Conservation (phyloP, 345 rosid species). For the Garcia nutans region DNA sequence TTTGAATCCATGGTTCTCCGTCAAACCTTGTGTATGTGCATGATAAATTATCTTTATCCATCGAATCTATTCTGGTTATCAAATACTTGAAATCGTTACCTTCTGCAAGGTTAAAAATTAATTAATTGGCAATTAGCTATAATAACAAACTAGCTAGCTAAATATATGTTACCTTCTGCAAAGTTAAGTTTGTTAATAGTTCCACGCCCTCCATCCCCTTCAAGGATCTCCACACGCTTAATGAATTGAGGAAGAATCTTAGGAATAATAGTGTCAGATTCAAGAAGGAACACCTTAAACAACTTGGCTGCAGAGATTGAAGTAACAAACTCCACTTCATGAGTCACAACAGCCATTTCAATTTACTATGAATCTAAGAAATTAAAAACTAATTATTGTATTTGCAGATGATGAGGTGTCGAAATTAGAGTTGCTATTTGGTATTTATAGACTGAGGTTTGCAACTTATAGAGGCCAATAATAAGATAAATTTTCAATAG, state of each 20-base stretch:
- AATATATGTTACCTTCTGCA: slow-evolving; percentile 27
- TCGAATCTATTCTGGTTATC: slow-evolving; percentile 1
- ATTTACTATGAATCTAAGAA: too few relatives aligned
- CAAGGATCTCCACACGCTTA: slow-evolving; percentile 25
- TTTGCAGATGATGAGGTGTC: too few relatives aligned
- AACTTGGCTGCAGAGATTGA: slow-evolving; percentile 37
- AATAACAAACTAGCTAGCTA: too few relatives aligned
- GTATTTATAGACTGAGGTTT: too few relatives aligned
- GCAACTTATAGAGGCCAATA: too few relatives aligned
- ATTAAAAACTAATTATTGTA: too few relatives aligned
- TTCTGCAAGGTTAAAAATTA: neutral
- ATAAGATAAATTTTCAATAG: too few relatives aligned
- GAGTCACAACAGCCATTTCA: slow-evolving; percentile 24
- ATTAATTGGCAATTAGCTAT: too few relatives aligned
- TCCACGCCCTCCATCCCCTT: slow-evolving; percentile 39
- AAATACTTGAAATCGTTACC: neutral
- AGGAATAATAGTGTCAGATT: slow-evolving; percentile 38
- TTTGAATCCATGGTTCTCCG: neutral
- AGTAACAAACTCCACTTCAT: slow-evolving; percentile 16
- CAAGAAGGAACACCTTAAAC: slow-evolving; percentile 41
- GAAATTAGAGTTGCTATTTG: too few relatives aligned
- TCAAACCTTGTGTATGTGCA: neutral
- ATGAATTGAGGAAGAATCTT: slow-evolving; percentile 37
- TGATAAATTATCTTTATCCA: slow-evolving; percentile 1
- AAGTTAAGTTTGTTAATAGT: slow-evolving; percentile 26